Percentiles rank a stretch among this genome's conserved stretches.
Conservation (phyloP, 129 eudicot genomes). For the Tagetes patula region DNA sequence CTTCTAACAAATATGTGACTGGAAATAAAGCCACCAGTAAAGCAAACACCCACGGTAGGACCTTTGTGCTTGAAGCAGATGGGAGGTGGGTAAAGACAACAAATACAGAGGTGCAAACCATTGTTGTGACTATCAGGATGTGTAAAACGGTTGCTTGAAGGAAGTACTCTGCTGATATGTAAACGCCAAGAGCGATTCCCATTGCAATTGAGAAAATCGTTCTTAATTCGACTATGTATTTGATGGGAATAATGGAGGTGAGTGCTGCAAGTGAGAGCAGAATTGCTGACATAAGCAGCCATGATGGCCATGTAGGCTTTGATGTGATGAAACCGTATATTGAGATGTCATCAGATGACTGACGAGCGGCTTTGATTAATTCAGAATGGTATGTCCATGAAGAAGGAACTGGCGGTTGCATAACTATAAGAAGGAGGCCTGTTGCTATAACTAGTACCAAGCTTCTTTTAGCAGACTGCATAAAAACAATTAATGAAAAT, state of each 20-base stretch:
- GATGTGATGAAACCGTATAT: conserved; percentile 88
- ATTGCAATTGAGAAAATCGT: conserved; percentile 66
- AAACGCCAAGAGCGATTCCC: conserved; percentile 87
- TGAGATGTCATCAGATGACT: conserved; percentile 86
- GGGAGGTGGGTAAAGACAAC: conserved; percentile 92
- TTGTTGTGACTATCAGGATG: conserved; percentile 72
- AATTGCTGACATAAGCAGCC: conserved; percentile 82
- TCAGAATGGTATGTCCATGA: conserved; percentile 91
- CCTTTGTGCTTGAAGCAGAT: conserved; percentile 86
- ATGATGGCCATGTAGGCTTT: conserved; percentile 97
- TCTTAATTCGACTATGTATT: conserved; percentile 82
- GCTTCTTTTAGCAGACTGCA: conserved; percentile 91
- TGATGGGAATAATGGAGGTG: conserved; percentile 90
- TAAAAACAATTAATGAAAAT: conserved; percentile 1
- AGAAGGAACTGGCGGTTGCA: conserved; percentile 96
- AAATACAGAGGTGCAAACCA: conserved; percentile 81
- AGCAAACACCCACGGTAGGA: conserved; percentile 93
- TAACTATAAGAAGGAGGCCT: conserved; percentile 65
- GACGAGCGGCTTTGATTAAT: conserved; percentile 73
- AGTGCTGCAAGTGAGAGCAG: conserved; percentile 90
- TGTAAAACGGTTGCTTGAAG: conserved; percentile 80
- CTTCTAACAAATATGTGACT: conserved; percentile 87
- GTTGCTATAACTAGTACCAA: conserved; percentile 77
- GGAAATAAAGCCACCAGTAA: conserved; percentile 97
- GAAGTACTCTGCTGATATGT: conserved; percentile 85